These are phyloP conservation scores for Avicennia marina DNA, from an alignment of 257 asterid species.

Conservation along the genomic window DNA sequence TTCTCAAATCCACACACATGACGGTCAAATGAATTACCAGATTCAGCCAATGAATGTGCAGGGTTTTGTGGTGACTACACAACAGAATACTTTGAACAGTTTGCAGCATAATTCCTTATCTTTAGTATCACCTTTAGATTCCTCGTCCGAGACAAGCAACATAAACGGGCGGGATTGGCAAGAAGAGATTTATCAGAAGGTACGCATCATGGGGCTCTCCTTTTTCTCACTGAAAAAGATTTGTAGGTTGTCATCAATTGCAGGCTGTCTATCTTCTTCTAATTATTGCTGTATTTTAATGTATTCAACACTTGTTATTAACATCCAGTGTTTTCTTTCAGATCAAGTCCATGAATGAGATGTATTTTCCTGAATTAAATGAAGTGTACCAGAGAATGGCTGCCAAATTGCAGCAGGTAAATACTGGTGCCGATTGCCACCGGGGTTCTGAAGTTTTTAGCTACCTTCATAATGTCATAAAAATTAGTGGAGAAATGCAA, in stretches of 20 bases:
- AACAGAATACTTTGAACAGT: constrained; percentile 52
- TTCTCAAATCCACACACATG: constrained; percentile 52
- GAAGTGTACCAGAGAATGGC: constrained; percentile 76
- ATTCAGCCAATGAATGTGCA: constrained; percentile 65
- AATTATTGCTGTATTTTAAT: constrained; percentile 9
- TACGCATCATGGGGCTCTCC: no score
- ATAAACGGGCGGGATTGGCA: no score
- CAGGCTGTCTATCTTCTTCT: constrained; percentile 1
- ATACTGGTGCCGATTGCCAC: constrained; percentile 9
- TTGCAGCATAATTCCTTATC: constrained; percentile 65
- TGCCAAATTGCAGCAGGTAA: constrained; percentile 72
- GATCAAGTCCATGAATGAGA: constrained; percentile 81
- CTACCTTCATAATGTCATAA: background rate
- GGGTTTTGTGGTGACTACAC: constrained; percentile 42
- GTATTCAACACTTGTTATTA: constrained; percentile 2
- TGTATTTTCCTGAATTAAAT: constrained; percentile 63
- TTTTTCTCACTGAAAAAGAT: constrained; percentile 54
- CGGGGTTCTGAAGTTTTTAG: background rate
- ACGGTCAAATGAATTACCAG: constrained; percentile 72
- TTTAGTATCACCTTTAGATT: constrained; percentile 49
- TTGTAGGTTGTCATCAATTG: constrained; percentile 8
- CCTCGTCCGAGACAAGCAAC: constrained; percentile 72
- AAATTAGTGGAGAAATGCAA: background rate
- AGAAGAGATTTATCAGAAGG: no score
- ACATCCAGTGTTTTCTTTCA: constrained; percentile 35